Evolutionary conservation across 2,329 filamentous ascomycete species (phyloP).

Genomic region (Leptosphaerulina australis): DNA sequence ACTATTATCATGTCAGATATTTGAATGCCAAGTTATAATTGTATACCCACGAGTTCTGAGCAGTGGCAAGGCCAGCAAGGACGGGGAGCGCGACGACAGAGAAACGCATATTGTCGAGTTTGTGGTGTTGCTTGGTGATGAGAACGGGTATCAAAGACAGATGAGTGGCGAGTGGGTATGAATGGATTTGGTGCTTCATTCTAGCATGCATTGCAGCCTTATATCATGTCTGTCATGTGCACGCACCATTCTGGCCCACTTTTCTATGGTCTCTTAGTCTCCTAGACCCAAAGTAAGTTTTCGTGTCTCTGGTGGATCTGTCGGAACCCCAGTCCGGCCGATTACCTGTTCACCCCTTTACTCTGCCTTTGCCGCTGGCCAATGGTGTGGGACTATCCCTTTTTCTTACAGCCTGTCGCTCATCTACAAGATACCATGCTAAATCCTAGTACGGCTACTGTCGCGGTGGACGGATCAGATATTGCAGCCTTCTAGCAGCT

Average conservation of each 20-base stretch:
- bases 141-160: not conserved
- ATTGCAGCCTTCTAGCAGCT: not conserved
- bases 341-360: not conserved
- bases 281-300: not conserved
- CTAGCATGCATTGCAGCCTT: slow-evolving; percentile 4
- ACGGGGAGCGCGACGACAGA: slow-evolving; percentile 7
- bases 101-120: slow-evolving; percentile 9
- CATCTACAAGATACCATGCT: not conserved
- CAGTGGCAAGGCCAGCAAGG: slow-evolving; percentile 8
- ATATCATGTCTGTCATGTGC: not conserved
- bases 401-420: not conserved
- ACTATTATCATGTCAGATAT: not conserved
- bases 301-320: slow-evolving; percentile 2
- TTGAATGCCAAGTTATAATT: not conserved
- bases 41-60: slow-evolving; percentile 14
- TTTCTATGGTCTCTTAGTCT: not conserved
- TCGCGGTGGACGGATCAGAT: not conserved
- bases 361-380: not conserved
- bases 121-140: not conserved
- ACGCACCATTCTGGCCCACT: slow-evolving; percentile 1
- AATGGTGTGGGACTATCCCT: not conserved
- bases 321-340: not conserved
- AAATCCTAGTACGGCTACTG: not conserved
- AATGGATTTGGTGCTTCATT: not conserved
- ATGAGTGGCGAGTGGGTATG: not conserved